A percentile compares a stretch with the other conserved stretches of the same genome.
These are phyloP conservation scores for Herpetomonas tarakana DNA, from an alignment of 208 protist species.

Conservation along the genomic window DNA sequence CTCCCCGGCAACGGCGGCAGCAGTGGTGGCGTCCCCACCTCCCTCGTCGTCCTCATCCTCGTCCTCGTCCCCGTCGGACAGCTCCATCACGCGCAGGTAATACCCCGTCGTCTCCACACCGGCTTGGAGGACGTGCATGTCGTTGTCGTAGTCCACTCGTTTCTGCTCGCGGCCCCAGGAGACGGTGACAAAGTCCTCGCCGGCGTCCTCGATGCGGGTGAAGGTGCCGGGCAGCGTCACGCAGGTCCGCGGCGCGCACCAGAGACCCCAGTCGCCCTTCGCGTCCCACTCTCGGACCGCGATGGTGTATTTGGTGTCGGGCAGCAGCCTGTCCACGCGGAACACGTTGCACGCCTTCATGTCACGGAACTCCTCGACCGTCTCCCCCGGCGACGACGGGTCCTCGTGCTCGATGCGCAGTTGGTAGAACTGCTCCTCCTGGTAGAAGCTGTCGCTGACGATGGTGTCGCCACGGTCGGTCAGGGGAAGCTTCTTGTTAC, in stretches of 20 bases:
- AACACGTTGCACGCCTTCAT: slow-evolving; percentile 78
- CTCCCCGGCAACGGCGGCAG: background rate
- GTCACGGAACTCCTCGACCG: slow-evolving; percentile 63
- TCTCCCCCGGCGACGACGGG: slow-evolving; percentile 30
- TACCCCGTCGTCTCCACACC: slow-evolving; percentile 64
- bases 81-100: slow-evolving; percentile 74
- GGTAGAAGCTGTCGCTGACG: slow-evolving; percentile 43
- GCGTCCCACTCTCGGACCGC: slow-evolving; percentile 88
- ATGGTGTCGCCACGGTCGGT: slow-evolving; percentile 55
- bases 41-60: slow-evolving; percentile 2
- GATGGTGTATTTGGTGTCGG: slow-evolving; percentile 90
- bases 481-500: slow-evolving; percentile 67
- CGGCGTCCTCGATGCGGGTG: slow-evolving; percentile 57
- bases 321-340: slow-evolving; percentile 67
- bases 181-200: slow-evolving; percentile 71
- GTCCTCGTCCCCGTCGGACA: slow-evolving; percentile 21
- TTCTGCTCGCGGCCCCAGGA: slow-evolving; percentile 59
- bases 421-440: slow-evolving; percentile 74
- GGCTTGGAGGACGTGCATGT: slow-evolving; percentile 82
- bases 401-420: slow-evolving; percentile 70
- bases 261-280: slow-evolving; percentile 88
- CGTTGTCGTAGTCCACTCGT: slow-evolving; percentile 80
- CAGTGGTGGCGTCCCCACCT: slow-evolving; percentile 2
- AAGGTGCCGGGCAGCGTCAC: slow-evolving; percentile 78
- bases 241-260: slow-evolving; percentile 77